These are phyloP conservation scores for Skeletonema marinoi DNA, from an alignment of 108 stramenopile genomes.

Conservation along the genomic window DNA sequence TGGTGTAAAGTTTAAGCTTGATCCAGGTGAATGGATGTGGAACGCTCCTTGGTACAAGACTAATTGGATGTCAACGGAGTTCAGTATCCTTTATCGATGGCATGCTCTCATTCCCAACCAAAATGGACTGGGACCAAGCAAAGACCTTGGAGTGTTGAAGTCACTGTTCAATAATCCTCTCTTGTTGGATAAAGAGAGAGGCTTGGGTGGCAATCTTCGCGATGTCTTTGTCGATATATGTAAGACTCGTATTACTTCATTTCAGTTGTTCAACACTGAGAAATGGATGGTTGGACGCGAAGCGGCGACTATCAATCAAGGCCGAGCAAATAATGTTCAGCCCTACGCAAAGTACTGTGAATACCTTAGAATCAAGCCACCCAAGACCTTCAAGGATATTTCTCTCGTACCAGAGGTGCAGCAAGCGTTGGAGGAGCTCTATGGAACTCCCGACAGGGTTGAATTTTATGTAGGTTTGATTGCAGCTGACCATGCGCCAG, in stretches of 20 bases:
- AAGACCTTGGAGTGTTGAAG: no score
- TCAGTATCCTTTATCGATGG: no score
- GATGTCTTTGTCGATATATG: no score
- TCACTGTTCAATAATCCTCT: no score
- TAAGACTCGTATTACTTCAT: neutral
- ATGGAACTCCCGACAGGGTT: slow-evolving; percentile 16
- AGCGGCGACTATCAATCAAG: neutral
- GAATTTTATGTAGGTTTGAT: slow-evolving; percentile 33
- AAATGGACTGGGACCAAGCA: no score
- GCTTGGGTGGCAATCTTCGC: no score
- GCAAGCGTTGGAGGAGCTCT: slow-evolving; percentile 8
- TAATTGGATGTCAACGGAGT: no score
- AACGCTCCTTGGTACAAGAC: no score
- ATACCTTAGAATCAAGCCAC: neutral
- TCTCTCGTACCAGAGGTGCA: slow-evolving; percentile 1
- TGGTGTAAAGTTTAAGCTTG: no score
- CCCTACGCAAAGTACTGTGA: slow-evolving; percentile 18
- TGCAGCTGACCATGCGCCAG: slow-evolving; percentile 8
- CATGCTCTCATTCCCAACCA: no score
- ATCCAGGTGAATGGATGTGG: no score
- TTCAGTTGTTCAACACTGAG: slow-evolving; percentile 13
- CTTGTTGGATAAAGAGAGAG: no score
- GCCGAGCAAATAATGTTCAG: slow-evolving; percentile 4
- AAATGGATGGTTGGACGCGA: slow-evolving; percentile 9
- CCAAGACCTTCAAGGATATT: slow-evolving; percentile 27